Percentiles rank a stretch among this genome's conserved stretches.
These are phyloP conservation scores for Colletotrichum simmondsii DNA, from an alignment of 2,329 filamentous ascomycete genomes.

Conservation along the genomic window DNA sequence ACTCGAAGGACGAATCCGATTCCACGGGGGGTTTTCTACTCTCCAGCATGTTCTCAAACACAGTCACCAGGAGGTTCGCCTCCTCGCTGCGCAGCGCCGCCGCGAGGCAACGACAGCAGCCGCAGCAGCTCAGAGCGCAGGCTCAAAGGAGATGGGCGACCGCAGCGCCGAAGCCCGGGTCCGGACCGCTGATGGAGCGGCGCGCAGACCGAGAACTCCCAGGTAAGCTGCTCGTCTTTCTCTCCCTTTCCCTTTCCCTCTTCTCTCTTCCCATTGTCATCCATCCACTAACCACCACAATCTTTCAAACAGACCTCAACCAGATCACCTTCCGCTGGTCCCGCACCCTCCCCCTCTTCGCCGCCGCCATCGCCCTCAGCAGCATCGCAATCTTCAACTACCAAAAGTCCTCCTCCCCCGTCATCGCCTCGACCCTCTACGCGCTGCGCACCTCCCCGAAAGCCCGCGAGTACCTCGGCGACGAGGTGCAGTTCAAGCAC, in stretches of 20 bases:
- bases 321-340: slow-evolving; percentile 69
- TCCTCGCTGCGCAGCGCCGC: slow-evolving; percentile 21
- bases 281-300: not conserved
- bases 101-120: slow-evolving; percentile 16
- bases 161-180: slow-evolving; percentile 67
- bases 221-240: slow-evolving; percentile 51
- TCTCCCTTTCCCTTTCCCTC: too few relatives aligned
- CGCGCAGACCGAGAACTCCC: slow-evolving; percentile 74
- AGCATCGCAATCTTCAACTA: slow-evolving; percentile 98
- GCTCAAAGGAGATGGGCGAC: slow-evolving; percentile 60
- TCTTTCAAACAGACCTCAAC: slow-evolving; percentile 48
- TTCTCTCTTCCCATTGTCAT: not conserved
- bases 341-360: slow-evolving; percentile 84
- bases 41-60: slow-evolving; percentile 27
- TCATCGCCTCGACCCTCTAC: slow-evolving; percentile 91
- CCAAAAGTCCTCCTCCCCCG: slow-evolving; percentile 89
- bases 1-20: not conserved
- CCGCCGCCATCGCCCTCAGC: slow-evolving; percentile 74
- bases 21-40: not conserved
- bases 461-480: slow-evolving; percentile 83
- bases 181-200: slow-evolving; percentile 73
- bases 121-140: slow-evolving; percentile 17
- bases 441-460: slow-evolving; percentile 82
- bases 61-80: slow-evolving; percentile 24
- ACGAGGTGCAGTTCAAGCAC: slow-evolving; percentile 84